Conservation (phyloP, 1,284 basidiomycete genomes). For the Fomitopsis betulina region DNA sequence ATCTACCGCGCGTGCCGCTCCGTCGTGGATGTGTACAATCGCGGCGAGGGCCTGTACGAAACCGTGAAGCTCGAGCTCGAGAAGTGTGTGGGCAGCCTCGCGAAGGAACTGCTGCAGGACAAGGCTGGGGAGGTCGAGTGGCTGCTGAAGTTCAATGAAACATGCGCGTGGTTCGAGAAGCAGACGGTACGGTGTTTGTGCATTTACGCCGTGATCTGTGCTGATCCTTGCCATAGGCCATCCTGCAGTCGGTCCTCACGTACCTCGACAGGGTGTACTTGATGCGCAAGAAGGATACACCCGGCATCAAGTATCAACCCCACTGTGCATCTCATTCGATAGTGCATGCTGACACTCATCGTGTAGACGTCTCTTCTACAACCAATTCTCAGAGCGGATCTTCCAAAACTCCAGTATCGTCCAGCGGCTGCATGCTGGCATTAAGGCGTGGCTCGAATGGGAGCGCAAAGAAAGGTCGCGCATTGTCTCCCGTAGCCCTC, state of each 20-base stretch:
- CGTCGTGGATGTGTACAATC: constrained; percentile 44
- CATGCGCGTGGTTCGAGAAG: constrained; percentile 58
- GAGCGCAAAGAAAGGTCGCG: constrained; percentile 49
- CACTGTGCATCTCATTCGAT: background rate
- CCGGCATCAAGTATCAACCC: constrained; percentile 36
- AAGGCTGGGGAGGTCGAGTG: constrained; percentile 37
- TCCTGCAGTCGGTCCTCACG: constrained; percentile 54
- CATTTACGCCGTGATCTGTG: background rate
- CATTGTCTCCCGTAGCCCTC: background rate
- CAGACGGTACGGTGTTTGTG: constrained; percentile 44
- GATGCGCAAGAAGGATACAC: constrained; percentile 28
- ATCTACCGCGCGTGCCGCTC: constrained; percentile 54
- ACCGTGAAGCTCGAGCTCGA: constrained; percentile 51
- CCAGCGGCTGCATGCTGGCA: constrained; percentile 41
- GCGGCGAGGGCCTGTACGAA: constrained; percentile 51
- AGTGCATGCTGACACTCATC: background rate
- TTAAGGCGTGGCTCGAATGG: constrained; percentile 50
- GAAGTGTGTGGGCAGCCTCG: constrained; percentile 38
- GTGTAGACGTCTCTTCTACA: constrained; percentile 48
- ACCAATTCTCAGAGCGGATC: constrained; percentile 44
- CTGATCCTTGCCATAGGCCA: constrained; percentile 30
- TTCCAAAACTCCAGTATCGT: constrained; percentile 46
- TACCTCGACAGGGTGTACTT: constrained; percentile 62
- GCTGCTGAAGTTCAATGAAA: constrained; percentile 46
- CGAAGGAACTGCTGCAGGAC: constrained; percentile 29